Percentiles rank a stretch among this genome's conserved stretches.
Conservation (phyloP, 148 eudicot genomes). For the Rhododendron molle region DNA sequence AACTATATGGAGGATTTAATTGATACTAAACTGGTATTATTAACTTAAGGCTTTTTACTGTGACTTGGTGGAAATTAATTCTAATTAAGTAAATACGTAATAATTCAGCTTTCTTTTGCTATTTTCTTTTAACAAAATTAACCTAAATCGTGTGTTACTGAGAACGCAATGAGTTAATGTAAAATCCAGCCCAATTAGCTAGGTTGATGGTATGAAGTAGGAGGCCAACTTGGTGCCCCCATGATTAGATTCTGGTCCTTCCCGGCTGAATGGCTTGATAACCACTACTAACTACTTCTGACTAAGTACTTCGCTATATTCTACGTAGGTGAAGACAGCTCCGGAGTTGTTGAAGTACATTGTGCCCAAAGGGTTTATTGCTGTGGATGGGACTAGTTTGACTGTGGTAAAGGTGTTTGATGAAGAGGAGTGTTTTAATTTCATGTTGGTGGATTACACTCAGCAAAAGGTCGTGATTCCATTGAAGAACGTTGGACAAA, state of each 20-base stretch:
- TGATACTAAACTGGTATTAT: neutral
- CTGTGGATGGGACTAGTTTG: slow-evolving; percentile 93
- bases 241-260: neutral
- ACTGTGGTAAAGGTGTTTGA: slow-evolving; percentile 91
- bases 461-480: slow-evolving; percentile 90
- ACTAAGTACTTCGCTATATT: neutral
- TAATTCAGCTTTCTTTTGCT: neutral
- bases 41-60: neutral
- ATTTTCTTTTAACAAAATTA: neutral
- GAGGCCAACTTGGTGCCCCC: neutral
- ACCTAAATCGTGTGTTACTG: neutral
- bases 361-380: slow-evolving; percentile 86
- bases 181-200: neutral
- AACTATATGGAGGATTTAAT: neutral
- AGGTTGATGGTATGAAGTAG: neutral
- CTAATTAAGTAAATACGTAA: neutral
- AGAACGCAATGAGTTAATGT: neutral
- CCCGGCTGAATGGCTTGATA: neutral
- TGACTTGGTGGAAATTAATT: neutral
- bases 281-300: neutral
- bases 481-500: slow-evolving; percentile 77
- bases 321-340: slow-evolving; percentile 43
- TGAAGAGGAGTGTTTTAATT: slow-evolving; percentile 69
- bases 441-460: slow-evolving; percentile 86
- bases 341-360: slow-evolving; percentile 74